phyloP scores from a whole-genome alignment of 1,139 yeast species.

The Suhomyces atakaporum region DNA sequence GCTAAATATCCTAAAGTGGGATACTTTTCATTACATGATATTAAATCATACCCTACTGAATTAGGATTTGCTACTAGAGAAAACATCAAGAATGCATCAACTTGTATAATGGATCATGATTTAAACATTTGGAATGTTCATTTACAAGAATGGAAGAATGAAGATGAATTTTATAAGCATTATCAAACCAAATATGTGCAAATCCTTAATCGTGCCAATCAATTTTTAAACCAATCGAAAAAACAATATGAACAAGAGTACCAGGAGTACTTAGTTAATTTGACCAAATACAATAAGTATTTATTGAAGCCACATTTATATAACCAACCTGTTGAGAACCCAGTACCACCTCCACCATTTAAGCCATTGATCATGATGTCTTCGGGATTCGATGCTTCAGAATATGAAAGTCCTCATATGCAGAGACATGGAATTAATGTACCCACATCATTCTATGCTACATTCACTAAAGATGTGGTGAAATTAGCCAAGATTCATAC shows the following conservation, averaged over 20 bases:
- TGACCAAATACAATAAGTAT: conserved; percentile 32
- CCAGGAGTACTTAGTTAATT: conserved; percentile 31
- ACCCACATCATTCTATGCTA: conserved; percentile 77
- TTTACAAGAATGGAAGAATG: conserved; percentile 62
- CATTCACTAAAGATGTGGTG: conserved; percentile 72
- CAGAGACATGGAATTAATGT: conserved; percentile 84
- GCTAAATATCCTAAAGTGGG: conserved; percentile 69
- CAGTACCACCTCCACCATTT: conserved; percentile 52
- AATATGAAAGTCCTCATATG: conserved; percentile 79
- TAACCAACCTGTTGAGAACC: conserved; percentile 27
- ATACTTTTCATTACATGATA: conserved; percentile 82
- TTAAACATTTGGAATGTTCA: conserved; percentile 86
- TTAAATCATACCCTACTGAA: conserved; percentile 86
- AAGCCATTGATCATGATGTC: conserved; percentile 73
- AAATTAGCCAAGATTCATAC: conserved; percentile 63
- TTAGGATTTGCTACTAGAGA: conserved; percentile 73
- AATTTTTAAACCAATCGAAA: conserved; percentile 58
- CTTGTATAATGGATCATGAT: conserved; percentile 80
- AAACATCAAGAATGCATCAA: conserved; percentile 73
- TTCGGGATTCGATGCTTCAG: conserved; percentile 90
- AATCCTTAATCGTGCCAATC: conserved; percentile 66
- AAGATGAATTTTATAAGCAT: conserved; percentile 64
- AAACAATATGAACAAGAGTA: conserved; percentile 44
- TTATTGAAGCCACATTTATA: conserved; percentile 34
- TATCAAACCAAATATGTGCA: conserved; percentile 65